Conservation (phyloP, 2,329 filamentous ascomycete species). For the Leptographium radiaticola region DNA sequence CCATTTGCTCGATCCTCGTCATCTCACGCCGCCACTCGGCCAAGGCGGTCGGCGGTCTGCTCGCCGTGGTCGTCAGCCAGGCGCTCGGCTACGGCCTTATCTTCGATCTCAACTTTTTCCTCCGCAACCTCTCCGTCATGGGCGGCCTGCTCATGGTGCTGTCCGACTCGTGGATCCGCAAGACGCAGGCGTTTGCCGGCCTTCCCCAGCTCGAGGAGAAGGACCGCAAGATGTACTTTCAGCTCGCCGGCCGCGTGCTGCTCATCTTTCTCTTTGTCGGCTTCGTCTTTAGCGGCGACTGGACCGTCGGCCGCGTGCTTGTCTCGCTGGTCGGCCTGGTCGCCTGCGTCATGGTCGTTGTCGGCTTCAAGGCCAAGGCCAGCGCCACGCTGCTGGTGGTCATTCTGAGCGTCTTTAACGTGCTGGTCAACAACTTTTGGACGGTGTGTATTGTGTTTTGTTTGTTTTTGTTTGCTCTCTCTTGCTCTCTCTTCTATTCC, state of each 20-base stretch:
- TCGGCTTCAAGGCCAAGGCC: conserved; percentile 99
- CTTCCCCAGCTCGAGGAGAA: conserved; percentile 93
- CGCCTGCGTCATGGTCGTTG: conserved; percentile 95
- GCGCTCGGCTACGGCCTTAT: conserved; percentile 94
- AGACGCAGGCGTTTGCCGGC: conserved; percentile 91
- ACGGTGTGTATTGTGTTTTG: conserved; percentile 71
- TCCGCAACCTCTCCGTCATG: conserved; percentile 95
- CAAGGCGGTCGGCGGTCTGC: conserved; percentile 80
- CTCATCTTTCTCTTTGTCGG: conserved; percentile 96
- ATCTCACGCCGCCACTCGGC: conserved; percentile 89
- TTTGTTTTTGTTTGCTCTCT: neutral
- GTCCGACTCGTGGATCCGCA: conserved; percentile 95
- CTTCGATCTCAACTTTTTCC: conserved; percentile 99
- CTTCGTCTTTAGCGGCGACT: conserved; percentile 90
- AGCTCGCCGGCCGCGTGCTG: conserved; percentile 87
- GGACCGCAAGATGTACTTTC: conserved; percentile 99
- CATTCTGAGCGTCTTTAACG: conserved; percentile 90
- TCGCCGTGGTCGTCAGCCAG: conserved; percentile 83
- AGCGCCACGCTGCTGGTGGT: conserved; percentile 91
- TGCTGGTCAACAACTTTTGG: conserved; percentile 99
- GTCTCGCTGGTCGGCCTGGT: conserved; percentile 78
- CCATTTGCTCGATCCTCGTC: conserved; percentile 67
- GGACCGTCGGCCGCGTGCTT: conserved; percentile 76
- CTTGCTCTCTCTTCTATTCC: no score
- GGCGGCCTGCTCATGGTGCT: conserved; percentile 96